Evolutionary conservation across 768 basidiomycete species (phyloP).

Genomic region (Cyathus striatus): DNA sequence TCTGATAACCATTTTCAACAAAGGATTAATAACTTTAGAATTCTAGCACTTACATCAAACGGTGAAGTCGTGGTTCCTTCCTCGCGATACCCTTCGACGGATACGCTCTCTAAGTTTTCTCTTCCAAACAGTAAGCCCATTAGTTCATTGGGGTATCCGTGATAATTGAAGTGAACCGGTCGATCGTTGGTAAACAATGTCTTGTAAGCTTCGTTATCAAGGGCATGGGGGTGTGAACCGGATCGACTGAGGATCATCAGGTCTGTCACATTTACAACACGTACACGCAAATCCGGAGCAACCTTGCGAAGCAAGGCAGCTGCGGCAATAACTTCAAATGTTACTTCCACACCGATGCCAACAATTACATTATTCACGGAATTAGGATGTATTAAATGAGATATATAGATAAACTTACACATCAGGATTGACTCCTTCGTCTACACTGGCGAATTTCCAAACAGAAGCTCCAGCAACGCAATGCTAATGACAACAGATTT

Average conservation of each 20-base stretch:
- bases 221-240: conserved; percentile 75
- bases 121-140: conserved; percentile 62
- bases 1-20: conserved; percentile 31
- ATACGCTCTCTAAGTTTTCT: conserved; percentile 40
- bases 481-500: conserved; percentile 39
- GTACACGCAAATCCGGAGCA: conserved; percentile 69
- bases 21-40: conserved; percentile 3
- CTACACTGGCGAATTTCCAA: conserved; percentile 80
- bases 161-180: conserved; percentile 78
- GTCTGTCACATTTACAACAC: conserved; percentile 88
- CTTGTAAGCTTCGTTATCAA: conserved; percentile 56
- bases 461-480: conserved; percentile 84
- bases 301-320: conserved; percentile 71
- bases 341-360: conserved; percentile 84
- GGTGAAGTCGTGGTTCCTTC: conserved; percentile 81
- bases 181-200: conserved; percentile 68
- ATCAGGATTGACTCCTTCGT: conserved; percentile 67
- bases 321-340: conserved; percentile 85
- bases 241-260: conserved; percentile 71
- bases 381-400: neutral
- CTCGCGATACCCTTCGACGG: conserved; percentile 60
- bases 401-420: conserved; percentile 36
- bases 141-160: conserved; percentile 74
- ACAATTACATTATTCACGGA: conserved; percentile 60
- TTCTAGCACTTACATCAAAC: conserved; percentile 50